Percentiles rank a stretch among this genome's conserved stretches.
phyloP scores from a whole-genome alignment of 805 yeast genomes.

The Tetrapisispora fleetii region DNA sequence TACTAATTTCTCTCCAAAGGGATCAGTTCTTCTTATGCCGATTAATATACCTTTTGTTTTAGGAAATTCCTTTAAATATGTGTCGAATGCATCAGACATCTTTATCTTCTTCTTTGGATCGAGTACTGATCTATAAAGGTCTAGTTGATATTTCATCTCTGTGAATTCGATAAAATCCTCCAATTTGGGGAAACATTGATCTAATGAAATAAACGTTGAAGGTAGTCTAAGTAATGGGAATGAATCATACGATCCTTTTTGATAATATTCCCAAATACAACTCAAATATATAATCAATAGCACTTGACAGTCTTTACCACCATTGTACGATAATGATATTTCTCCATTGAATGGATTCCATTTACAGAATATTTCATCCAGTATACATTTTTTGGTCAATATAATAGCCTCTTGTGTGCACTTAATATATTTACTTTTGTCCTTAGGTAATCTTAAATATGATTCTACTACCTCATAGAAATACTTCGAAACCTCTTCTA shows the following conservation, averaged over 20 bases:
- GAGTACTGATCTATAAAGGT: slow-evolving; percentile 31
- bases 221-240: slow-evolving; percentile 22
- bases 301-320: slow-evolving; percentile 94
- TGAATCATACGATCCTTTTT: neutral
- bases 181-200: slow-evolving; percentile 61
- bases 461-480: slow-evolving; percentile 22
- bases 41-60: slow-evolving; percentile 66
- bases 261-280: slow-evolving; percentile 28
- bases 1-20: slow-evolving; percentile 53
- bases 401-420: slow-evolving; percentile 25
- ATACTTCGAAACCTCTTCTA: slow-evolving; percentile 13
- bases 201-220: slow-evolving; percentile 69
- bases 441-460: slow-evolving; percentile 13
- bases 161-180: slow-evolving; percentile 54
- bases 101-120: slow-evolving; percentile 21
- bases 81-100: slow-evolving; percentile 60
- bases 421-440: slow-evolving; percentile 8
- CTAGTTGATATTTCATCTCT: slow-evolving; percentile 44
- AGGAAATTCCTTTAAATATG: slow-evolving; percentile 45
- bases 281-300: slow-evolving; percentile 70
- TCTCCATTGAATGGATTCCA: slow-evolving; percentile 34
- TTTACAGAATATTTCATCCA: slow-evolving; percentile 20
- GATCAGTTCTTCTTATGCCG: slow-evolving; percentile 84
- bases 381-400: slow-evolving; percentile 14
- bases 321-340: slow-evolving; percentile 79